Base-by-base conservation (phyloP, 2,329 filamentous ascomycete species). In the Cadophora sp. region DNA sequence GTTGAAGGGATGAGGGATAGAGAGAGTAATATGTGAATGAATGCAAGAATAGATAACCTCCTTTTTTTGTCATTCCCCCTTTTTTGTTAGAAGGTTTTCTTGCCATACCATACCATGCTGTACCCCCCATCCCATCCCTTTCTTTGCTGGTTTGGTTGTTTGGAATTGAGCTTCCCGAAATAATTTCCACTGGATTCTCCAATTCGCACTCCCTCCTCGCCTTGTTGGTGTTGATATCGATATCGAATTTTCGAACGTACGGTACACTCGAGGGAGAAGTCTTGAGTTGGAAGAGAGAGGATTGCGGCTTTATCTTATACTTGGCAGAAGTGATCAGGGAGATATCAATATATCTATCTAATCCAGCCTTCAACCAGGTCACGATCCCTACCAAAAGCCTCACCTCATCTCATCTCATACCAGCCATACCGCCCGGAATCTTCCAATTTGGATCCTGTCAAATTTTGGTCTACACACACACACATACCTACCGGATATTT, bases 1-100 rank as follows among this genome's bases (percentile, higher is more conserved):
- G 45, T 50, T 18, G 53, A 39, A 27, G 43, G 22, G 41, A 59
- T 59, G 53, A 64, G 51, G 51, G 51, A 36, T 36, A 36, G 27
- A 55, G 51, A 55, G 30, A 55, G 51, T 55, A 63, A 55, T 63
- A 63, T 63, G 13, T 45, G 60, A 63, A 56, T 33, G 56, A 45
- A 47, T 56, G 60, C 60, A 63, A 56, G 60, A 55, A 55, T 33
- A 30, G 20, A 53, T 27, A 30, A 20, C 33, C 33, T 39, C 18
- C 48, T 43, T 33, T 16, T 22, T 48, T 24, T 55, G 3, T 7
- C 8, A 24, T 27, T 55, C 30, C 16, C 51, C 27, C 16, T 39
- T 55, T 55, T 55, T 48, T 22, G 18, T 9, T 1, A 16, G 13
- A 13, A 16, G 2, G 16, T 30, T 33, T n/a, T 8, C n/a, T n/a